Evolutionary conservation across 1,139 yeast species (phyloP), one percentile per base, ranked within the genome.

Genomic region (Zygoascus hellenicus): DNA sequence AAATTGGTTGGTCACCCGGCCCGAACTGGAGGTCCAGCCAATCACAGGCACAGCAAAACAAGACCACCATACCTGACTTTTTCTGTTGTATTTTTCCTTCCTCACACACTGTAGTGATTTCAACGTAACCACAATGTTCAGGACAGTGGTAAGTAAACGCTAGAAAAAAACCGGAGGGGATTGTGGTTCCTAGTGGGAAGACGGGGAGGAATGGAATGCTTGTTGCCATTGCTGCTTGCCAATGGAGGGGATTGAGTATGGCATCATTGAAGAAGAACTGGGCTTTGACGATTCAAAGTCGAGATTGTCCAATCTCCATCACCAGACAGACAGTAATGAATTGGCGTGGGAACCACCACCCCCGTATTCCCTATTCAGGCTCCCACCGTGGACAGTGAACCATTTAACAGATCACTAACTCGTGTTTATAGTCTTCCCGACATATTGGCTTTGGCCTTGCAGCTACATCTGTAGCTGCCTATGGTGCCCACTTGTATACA

Each of bases 401-500:
- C 13, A 19, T 3, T 3, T 26, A 16, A 34, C 26, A 22, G 7
- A 22, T 22, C 26, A 22, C 26, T n/a, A n/a, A n/a, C n/a, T n/a
- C 19, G 5, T 36, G 10, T 5, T 7, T 36, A n/a, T 17, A 41
- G 43, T 19, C 43, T 16, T 41, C 43, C 36, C 43, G 43, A 26
- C 32, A 41, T 33, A 22, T 35, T 15, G 33, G 40, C 30, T 30
- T 39, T 22, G 48, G 38, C 16, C 50, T 55, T 38, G 62, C 62
- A 31, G 59, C 64, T 52, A 58, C 60, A 28, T 65, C 64, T 42
- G 55, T 59, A 32, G 55, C 65, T 37, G 64, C 66, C 38, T 58
- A 59, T 56, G 60, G 60, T 49, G 63, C 65, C 29, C 59, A 60
- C 45, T 51, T 61, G 46, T 60, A 60, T 53, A 46, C 53, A 52